Percentiles rank a stretch among this genome's conserved stretches.
phyloP scores from a whole-genome alignment of 352 stramenopile species.

The Pythium brachiatum region DNA sequence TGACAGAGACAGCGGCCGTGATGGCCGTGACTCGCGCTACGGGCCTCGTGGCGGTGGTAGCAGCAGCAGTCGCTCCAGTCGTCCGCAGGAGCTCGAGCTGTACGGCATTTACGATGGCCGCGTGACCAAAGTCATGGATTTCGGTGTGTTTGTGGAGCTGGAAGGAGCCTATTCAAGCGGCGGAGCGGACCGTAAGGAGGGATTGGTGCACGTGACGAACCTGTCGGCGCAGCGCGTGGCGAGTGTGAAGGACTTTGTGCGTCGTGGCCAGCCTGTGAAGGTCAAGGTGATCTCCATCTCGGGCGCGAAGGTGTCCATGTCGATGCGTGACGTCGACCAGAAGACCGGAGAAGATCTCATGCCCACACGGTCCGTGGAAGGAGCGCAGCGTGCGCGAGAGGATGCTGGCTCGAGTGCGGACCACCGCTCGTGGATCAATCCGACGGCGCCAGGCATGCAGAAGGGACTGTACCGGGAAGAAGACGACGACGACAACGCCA shows the following conservation, averaged over 20 bases:
- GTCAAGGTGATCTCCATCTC: slow-evolving; percentile 97
- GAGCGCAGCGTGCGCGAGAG: slow-evolving; percentile 46
- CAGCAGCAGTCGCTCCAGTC: slow-evolving; percentile 26
- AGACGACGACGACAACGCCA: slow-evolving; percentile 66
- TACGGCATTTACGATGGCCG: slow-evolving; percentile 95
- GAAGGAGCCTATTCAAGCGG: slow-evolving; percentile 43
- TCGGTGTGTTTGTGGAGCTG: slow-evolving; percentile 96
- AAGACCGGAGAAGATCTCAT: slow-evolving; percentile 92
- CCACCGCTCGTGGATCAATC: slow-evolving; percentile 79
- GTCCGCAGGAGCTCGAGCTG: slow-evolving; percentile 61
- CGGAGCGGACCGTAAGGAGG: slow-evolving; percentile 67
- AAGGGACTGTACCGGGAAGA: slow-evolving; percentile 28
- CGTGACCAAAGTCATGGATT: slow-evolving; percentile 95
- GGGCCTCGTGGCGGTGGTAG: slow-evolving; percentile 15
- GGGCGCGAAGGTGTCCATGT: slow-evolving; percentile 90
- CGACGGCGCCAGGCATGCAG: slow-evolving; percentile 84
- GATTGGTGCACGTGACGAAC: slow-evolving; percentile 95
- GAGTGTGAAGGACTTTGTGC: slow-evolving; percentile 87
- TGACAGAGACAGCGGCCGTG: slow-evolving; percentile 13
- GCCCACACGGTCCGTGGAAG: slow-evolving; percentile 83
- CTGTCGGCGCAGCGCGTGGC: slow-evolving; percentile 85
- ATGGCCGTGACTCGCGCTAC: slow-evolving; percentile 14
- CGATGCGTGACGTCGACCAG: slow-evolving; percentile 98
- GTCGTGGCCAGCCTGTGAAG: slow-evolving; percentile 90
- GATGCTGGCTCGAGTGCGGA: slow-evolving; percentile 46